A percentile compares a stretch with the other conserved stretches of the same genome.
Evolutionary conservation across 257 asterid genomes (phyloP).

Genomic region (Solanum tarijense): DNA sequence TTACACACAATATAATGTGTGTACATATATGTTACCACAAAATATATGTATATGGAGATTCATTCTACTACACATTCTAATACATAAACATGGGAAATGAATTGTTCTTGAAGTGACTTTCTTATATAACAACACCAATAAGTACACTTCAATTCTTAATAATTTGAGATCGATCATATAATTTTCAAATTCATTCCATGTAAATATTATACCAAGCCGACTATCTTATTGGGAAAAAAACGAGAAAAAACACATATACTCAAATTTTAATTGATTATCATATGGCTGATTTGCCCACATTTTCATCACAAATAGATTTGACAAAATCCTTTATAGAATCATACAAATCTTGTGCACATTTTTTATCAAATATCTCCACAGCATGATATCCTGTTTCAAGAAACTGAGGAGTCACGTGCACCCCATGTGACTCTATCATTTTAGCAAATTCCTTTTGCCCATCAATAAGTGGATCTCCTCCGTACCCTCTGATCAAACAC

Average conservation of each 20-base stretch:
- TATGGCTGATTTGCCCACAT: neutral
- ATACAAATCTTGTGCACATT: conserved; percentile 26
- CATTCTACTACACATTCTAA: neutral
- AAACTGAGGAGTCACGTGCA: conserved; percentile 35
- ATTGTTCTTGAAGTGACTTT: neutral
- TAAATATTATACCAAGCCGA: neutral
- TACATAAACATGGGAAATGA: neutral
- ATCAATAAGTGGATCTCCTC: conserved; percentile 52
- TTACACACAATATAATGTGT: neutral
- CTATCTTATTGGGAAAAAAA: no score
- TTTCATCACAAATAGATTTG: neutral
- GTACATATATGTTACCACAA: neutral
- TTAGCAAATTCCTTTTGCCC: conserved; percentile 49
- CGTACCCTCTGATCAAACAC: conserved; percentile 45
- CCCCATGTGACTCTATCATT: conserved; percentile 49
- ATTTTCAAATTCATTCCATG: neutral
- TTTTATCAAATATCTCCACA: conserved; percentile 45
- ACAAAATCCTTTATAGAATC: conserved; percentile 33
- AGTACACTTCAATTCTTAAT: neutral
- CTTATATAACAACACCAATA: neutral
- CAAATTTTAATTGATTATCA: neutral
- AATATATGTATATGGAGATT: neutral
- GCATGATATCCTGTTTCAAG: conserved; percentile 47
- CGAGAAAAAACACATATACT: neutral
- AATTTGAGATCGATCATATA: neutral